Evolutionary conservation across 2,329 filamentous ascomycete species (phyloP).

Genomic region (Knufia petricola): DNA sequence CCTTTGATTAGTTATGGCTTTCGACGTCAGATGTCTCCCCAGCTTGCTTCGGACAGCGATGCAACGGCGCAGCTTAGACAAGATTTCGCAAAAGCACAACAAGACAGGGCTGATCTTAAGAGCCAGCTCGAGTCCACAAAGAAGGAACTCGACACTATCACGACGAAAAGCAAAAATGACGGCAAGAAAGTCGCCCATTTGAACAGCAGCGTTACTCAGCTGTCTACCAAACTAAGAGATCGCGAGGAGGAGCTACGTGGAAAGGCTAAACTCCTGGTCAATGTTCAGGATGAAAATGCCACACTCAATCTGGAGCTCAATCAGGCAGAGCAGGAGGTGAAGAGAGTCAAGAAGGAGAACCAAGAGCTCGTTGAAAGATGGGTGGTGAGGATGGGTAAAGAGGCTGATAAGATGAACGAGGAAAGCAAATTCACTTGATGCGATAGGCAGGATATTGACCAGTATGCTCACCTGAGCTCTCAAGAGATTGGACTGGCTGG

Average conservation of each 20-base stretch:
- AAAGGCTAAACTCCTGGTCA: slow-evolving; percentile 74
- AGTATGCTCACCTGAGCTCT: no score
- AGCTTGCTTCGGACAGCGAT: slow-evolving; percentile 24
- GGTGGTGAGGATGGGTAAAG: slow-evolving; percentile 78
- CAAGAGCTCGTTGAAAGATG: slow-evolving; percentile 80
- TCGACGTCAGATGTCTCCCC: slow-evolving; percentile 16
- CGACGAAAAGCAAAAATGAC: slow-evolving; percentile 51
- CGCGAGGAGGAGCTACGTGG: slow-evolving; percentile 74
- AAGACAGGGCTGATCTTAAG: slow-evolving; percentile 60
- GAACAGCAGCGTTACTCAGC: slow-evolving; percentile 49
- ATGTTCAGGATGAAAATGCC: slow-evolving; percentile 88
- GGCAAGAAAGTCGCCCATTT: slow-evolving; percentile 52
- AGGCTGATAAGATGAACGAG: slow-evolving; percentile 79
- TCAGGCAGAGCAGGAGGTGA: slow-evolving; percentile 66
- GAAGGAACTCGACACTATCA: slow-evolving; percentile 55
- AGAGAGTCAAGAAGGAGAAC: slow-evolving; percentile 70
- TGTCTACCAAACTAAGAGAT: slow-evolving; percentile 63
- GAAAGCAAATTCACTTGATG: slow-evolving; percentile 31
- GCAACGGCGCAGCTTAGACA: slow-evolving; percentile 42
- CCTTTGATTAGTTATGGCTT: slow-evolving; percentile 20
- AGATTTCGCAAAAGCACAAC: slow-evolving; percentile 68
- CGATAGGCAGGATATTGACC: no score
- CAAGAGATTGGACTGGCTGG: no score
- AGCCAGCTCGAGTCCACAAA: slow-evolving; percentile 53
- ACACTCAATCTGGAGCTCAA: slow-evolving; percentile 80